Conservation (phyloP, 441 rosid genomes). For the Populus hybrid region DNA sequence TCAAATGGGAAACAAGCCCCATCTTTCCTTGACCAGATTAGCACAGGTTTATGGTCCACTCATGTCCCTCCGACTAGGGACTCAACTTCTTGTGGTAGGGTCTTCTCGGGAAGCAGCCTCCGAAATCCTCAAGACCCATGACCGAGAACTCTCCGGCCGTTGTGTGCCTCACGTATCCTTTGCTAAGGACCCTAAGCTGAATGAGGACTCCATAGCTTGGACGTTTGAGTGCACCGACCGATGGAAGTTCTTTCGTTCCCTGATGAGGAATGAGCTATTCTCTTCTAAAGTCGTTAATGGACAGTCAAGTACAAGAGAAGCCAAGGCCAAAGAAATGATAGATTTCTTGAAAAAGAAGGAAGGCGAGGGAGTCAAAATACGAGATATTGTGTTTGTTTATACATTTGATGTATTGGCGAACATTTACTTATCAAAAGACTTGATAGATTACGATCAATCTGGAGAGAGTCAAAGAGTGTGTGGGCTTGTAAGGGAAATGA, state of each 20-base stretch:
- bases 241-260: constrained; percentile 22
- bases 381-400: constrained; percentile 16
- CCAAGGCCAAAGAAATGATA: constrained; percentile 22
- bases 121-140: constrained; percentile 32
- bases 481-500: constrained; percentile 16
- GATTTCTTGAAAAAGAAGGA: constrained; percentile 14
- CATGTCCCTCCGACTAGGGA: constrained; percentile 33
- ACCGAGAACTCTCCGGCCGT: constrained; percentile 25
- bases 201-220: constrained; percentile 16
- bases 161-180: neutral
- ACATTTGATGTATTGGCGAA: constrained; percentile 11
- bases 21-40: constrained; percentile 10
- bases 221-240: constrained; percentile 15
- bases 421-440: constrained; percentile 17
- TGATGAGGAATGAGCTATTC: constrained; percentile 24
- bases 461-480: neutral
- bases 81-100: constrained; percentile 26
- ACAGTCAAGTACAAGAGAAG: constrained; percentile 20
- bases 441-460: constrained; percentile 1
- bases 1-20: constrained; percentile 20
- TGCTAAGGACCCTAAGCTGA: neutral
- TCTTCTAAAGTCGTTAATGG: constrained; percentile 16
- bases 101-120: constrained; percentile 31
- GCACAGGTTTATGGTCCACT: constrained; percentile 30
- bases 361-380: constrained; percentile 17